Evolutionary conservation across 352 stramenopile species (phyloP).

Genomic region (Globisporangium perplexum): DNA sequence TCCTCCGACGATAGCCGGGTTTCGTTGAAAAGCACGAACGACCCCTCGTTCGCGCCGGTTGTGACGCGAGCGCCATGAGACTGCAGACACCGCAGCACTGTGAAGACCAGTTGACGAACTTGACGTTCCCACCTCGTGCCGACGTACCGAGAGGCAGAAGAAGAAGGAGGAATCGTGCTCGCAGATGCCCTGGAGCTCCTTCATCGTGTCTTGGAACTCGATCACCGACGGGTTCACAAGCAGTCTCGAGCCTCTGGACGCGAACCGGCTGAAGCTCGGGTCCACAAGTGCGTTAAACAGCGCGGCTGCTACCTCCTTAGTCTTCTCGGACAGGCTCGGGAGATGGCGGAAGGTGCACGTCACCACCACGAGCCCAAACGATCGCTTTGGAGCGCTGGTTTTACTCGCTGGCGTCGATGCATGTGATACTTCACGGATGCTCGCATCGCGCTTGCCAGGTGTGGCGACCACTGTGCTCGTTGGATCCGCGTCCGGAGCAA

Average conservation of each 20-base stretch:
- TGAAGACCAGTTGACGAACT: too few relatives aligned
- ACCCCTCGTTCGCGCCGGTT: slow-evolving; percentile 47
- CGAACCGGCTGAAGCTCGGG: slow-evolving; percentile 43
- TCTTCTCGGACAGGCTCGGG: slow-evolving; percentile 41
- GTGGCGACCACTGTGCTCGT: too few relatives aligned
- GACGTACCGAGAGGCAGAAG: slow-evolving; percentile 51
- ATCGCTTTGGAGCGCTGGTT: slow-evolving; percentile 1
- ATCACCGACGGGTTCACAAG: slow-evolving; percentile 80
- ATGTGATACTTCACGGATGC: too few relatives aligned
- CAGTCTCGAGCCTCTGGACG: slow-evolving; percentile 40
- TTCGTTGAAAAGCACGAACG: slow-evolving; percentile 69
- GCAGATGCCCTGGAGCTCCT: slow-evolving; percentile 42
- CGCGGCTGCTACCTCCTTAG: slow-evolving; percentile 42
- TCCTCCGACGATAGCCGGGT: slow-evolving; percentile 61
- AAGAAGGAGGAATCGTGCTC: slow-evolving; percentile 47
- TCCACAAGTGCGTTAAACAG: slow-evolving; percentile 57
- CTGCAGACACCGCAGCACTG: slow-evolving; percentile 20
- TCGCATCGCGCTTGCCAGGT: too few relatives aligned
- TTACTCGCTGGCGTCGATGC: not conserved
- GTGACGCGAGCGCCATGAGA: slow-evolving; percentile 62
- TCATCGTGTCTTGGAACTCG: slow-evolving; percentile 74
- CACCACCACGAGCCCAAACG: slow-evolving; percentile 48
- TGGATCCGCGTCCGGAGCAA: too few relatives aligned
- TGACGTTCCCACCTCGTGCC: too few relatives aligned
- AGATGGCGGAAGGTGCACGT: slow-evolving; percentile 54